Conservation (phyloP, 495 filamentous ascomycete genomes). For the Melanomma pulvis-pyrius region DNA sequence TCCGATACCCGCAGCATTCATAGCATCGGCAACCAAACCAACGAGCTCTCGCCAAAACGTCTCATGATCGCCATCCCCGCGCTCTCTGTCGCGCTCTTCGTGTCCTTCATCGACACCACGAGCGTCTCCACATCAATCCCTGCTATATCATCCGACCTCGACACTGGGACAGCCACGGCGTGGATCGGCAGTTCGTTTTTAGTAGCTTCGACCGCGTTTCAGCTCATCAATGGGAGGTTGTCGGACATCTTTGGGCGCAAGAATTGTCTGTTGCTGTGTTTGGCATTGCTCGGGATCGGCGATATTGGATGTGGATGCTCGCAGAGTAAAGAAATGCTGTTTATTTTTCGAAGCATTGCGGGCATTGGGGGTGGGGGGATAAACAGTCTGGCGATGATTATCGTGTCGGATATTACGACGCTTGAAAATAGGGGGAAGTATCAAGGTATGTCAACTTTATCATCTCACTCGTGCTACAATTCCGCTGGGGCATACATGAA, state of each 20-base stretch:
- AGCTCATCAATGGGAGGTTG: slow-evolving; percentile 46
- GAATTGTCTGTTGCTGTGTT: slow-evolving; percentile 30
- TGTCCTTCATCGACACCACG: slow-evolving; percentile 45
- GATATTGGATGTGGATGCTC: slow-evolving; percentile 41
- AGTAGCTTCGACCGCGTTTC: slow-evolving; percentile 42
- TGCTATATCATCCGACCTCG: slow-evolving; percentile 41
- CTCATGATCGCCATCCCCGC: slow-evolving; percentile 41
- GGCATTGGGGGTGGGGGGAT: slow-evolving; percentile 38
- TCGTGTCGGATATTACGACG: slow-evolving; percentile 41
- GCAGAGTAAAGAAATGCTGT: slow-evolving; percentile 34
- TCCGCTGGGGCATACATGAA: neutral
- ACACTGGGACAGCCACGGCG: slow-evolving; percentile 40
- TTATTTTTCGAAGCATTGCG: slow-evolving; percentile 26
- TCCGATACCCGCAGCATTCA: slow-evolving; percentile 9
- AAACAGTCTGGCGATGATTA: slow-evolving; percentile 43
- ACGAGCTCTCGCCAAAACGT: slow-evolving; percentile 15
- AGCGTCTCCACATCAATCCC: slow-evolving; percentile 44
- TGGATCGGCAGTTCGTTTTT: slow-evolving; percentile 45
- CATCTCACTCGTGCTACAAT: neutral
- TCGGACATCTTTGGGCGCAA: slow-evolving; percentile 48
- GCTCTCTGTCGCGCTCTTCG: slow-evolving; percentile 40
- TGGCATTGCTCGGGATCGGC: slow-evolving; percentile 37
- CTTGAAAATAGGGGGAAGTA: slow-evolving; percentile 44
- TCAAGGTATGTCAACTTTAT: slow-evolving; percentile 31
- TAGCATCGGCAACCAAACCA: slow-evolving; percentile 26